Evolutionary conservation across 139 green algal genomes (phyloP), one percentile per base, ranked within the genome.

Genomic region (Picochlorum sp.): DNA sequence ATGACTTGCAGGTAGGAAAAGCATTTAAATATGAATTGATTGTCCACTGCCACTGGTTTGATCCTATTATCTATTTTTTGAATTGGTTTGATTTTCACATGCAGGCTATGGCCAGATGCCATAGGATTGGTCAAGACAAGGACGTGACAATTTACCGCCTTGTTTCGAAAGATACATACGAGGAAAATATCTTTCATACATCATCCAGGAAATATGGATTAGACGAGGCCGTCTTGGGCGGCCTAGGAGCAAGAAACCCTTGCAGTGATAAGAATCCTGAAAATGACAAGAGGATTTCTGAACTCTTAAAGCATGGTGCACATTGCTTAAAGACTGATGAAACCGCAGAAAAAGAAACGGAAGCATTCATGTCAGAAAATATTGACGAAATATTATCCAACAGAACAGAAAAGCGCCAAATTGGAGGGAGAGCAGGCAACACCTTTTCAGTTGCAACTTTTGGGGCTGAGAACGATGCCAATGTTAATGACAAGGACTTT

Each of bases 31-130:
- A n/a, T n/a, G n/a, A n/a, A n/a, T n/a, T n/a, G n/a, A n/a, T n/a
- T n/a, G n/a, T n/a, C n/a, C n/a, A n/a, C n/a, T n/a, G n/a, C n/a
- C n/a, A n/a, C n/a, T n/a, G n/a, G n/a, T n/a, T n/a, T n/a, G n/a
- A n/a, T n/a, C n/a, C n/a, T n/a, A n/a, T n/a, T n/a, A n/a, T n/a
- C n/a, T n/a, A n/a, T n/a, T n/a, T n/a, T n/a, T n/a, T n/a, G n/a
- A n/a, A n/a, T n/a, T n/a, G n/a, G n/a, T n/a, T n/a, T n/a, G n/a
- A n/a, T n/a, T n/a, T n/a, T n/a, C n/a, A n/a, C n/a, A n/a, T n/a
- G n/a, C 89, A 98, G 67, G 90, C 90, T 50, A 96, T 97, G 90
- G 90, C 90, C 1, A 82, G 90, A 29, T 94, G 83, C 67, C 90
- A 97, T 70, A 89, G 90, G 68, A 97, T 97, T 65, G 90, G 90